Conservation (phyloP, 306 rosid genomes). For the Inga oerstediana region DNA sequence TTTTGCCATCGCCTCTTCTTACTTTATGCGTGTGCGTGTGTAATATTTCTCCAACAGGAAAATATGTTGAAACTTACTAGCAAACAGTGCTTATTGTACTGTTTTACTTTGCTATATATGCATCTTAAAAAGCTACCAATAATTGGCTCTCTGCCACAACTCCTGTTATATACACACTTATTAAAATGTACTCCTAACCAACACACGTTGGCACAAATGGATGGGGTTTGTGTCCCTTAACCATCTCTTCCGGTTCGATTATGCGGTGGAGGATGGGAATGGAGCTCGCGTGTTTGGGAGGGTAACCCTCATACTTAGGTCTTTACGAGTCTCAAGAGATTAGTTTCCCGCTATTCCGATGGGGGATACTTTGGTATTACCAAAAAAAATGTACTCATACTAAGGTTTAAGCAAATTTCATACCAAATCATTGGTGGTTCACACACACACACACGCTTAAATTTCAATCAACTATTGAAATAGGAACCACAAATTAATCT, state of each 20-base stretch:
- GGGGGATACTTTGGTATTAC: no score
- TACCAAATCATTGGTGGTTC: neutral
- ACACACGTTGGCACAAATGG: no score
- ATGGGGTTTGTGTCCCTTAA: no score
- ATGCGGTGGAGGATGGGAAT: no score
- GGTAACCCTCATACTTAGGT: no score
- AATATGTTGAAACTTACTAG: neutral
- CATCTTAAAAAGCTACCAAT: neutral
- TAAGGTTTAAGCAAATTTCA: neutral
- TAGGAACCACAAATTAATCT: neutral
- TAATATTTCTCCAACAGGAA: neutral
- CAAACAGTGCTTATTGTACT: neutral
- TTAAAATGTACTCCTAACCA: neutral
- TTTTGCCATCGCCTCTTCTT: neutral
- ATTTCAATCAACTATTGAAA: no score
- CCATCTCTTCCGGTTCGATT: no score
- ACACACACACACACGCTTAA: no score
- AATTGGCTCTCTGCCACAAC: neutral
- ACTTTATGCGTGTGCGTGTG: neutral
- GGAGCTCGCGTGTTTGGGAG: no score
- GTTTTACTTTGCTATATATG: neutral
- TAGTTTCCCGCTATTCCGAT: no score
- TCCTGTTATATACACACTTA: neutral
- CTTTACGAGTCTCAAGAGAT: no score
- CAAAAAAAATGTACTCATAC: no score